Conservation (phyloP, 2,329 filamentous ascomycete species). For the Neofusicoccum umdonicola region DNA sequence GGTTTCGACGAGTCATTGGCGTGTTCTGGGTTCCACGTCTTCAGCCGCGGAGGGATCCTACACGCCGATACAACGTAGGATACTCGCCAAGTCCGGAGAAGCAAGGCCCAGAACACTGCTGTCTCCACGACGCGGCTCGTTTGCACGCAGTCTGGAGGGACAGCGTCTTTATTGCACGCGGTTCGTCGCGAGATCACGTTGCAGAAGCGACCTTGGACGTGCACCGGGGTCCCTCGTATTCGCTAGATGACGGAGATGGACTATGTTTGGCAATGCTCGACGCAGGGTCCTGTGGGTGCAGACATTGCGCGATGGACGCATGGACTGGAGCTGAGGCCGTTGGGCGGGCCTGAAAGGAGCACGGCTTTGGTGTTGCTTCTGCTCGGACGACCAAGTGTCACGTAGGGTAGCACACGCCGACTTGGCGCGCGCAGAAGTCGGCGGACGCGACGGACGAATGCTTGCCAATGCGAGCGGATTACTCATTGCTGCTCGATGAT, state of each 20-base stretch:
- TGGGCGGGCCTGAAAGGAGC: neutral
- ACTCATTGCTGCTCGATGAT: constrained; percentile 7
- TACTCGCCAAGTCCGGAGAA: neutral
- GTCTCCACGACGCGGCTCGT: neutral
- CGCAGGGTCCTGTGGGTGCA: constrained; percentile 1
- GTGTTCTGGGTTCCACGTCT: neutral
- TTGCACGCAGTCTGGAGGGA: neutral
- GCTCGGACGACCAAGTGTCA: neutral
- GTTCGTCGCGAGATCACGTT: constrained; percentile 5
- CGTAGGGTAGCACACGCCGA: too few species aligned
- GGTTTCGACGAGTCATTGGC: neutral
- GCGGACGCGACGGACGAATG: neutral
- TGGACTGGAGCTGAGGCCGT: neutral
- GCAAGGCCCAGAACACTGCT: neutral
- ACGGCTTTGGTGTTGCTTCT: neutral
- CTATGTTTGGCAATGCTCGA: constrained; percentile 7
- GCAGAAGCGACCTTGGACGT: neutral
- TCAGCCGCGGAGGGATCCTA: constrained; percentile 10
- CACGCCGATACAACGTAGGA: constrained; percentile 10
- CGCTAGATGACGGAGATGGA: neutral
- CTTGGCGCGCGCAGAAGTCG: neutral
- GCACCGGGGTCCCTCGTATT: constrained; percentile 2
- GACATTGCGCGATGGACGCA: constrained; percentile 1
- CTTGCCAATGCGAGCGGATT: neutral
- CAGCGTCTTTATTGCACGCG: neutral